phyloP scores from a whole-genome alignment of 1,284 basidiomycete species.

The Puccinia hordei region DNA sequence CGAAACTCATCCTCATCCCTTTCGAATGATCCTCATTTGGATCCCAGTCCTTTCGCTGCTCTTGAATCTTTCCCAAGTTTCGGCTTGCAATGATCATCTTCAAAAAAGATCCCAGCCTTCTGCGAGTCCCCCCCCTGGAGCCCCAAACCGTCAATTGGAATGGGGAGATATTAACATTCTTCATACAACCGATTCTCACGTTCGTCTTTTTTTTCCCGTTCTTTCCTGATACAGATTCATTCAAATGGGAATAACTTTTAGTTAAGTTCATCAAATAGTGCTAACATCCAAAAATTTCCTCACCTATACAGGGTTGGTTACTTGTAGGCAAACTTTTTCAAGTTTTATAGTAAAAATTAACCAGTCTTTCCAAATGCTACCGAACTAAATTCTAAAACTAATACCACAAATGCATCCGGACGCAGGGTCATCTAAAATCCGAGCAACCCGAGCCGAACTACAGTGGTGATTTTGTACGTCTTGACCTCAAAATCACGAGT shows the following conservation, averaged over 20 bases:
- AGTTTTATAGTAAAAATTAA: background rate
- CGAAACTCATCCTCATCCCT: background rate
- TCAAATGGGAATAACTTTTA: background rate
- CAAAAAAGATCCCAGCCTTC: constrained; percentile 42
- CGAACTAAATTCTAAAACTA: background rate
- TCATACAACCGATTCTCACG: constrained; percentile 79
- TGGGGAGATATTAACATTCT: constrained; percentile 78
- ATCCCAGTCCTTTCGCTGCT: background rate
- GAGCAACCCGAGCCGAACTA: constrained; percentile 59
- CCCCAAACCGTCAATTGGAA: constrained; percentile 63
- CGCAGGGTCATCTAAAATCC: constrained; percentile 57
- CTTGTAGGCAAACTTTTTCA: constrained; percentile 12
- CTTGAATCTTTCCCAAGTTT: background rate
- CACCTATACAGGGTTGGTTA: constrained; percentile 40
- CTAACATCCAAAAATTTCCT: background rate
- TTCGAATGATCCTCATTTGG: background rate
- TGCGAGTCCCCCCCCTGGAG: constrained; percentile 15
- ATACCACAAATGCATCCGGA: background rate
- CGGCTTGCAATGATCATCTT: background rate
- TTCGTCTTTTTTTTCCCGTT: constrained; percentile 53
- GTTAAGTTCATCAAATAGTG: background rate
- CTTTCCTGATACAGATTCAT: background rate
- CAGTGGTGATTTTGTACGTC: constrained; percentile 51
- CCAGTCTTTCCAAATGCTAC: background rate
- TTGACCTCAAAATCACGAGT: background rate